Conservation (phyloP, 495 filamentous ascomycete genomes). For the Hyaloscypha finlandica region DNA sequence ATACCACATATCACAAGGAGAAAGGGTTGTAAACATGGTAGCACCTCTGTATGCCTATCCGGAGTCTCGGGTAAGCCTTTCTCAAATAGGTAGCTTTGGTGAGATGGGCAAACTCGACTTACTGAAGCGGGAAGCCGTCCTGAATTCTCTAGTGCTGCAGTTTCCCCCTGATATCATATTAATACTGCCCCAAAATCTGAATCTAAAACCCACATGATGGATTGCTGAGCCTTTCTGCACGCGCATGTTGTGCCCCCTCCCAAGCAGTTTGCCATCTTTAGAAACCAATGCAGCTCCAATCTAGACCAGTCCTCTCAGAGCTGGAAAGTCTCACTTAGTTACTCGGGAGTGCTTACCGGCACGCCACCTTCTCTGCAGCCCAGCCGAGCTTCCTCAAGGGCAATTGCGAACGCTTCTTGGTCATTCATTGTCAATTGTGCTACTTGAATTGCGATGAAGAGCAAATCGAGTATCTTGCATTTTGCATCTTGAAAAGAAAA, state of each 20-base stretch:
- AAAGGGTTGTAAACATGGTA: slow-evolving; percentile 88
- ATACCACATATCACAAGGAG: slow-evolving; percentile 79
- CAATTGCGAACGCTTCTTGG: slow-evolving; percentile 55
- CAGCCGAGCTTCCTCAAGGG: slow-evolving; percentile 75
- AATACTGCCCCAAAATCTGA: neutral
- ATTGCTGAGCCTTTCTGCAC: slow-evolving; percentile 76
- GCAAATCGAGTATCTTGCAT: too few species aligned
- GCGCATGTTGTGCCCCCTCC: slow-evolving; percentile 81
- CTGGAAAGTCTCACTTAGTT: neutral
- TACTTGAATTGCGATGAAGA: neutral
- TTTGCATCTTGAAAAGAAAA: neutral
- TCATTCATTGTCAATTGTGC: slow-evolving; percentile 42
- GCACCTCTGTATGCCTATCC: slow-evolving; percentile 60
- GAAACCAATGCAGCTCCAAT: slow-evolving; percentile 78
- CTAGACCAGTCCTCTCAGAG: slow-evolving; percentile 26
- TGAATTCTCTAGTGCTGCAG: slow-evolving; percentile 75
- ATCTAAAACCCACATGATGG: slow-evolving; percentile 61
- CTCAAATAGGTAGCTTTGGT: too few species aligned
- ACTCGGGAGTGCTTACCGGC: slow-evolving; percentile 47
- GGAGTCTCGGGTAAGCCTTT: neutral
- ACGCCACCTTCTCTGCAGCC: slow-evolving; percentile 75
- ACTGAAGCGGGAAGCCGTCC: slow-evolving; percentile 68
- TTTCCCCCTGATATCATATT: slow-evolving; percentile 65
- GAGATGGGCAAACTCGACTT: neutral
- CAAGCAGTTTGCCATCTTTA: slow-evolving; percentile 70